Evolutionary conservation across 2,329 filamentous ascomycete genomes (phyloP).

Genomic region (Pyrenophora tritici-repentis): DNA sequence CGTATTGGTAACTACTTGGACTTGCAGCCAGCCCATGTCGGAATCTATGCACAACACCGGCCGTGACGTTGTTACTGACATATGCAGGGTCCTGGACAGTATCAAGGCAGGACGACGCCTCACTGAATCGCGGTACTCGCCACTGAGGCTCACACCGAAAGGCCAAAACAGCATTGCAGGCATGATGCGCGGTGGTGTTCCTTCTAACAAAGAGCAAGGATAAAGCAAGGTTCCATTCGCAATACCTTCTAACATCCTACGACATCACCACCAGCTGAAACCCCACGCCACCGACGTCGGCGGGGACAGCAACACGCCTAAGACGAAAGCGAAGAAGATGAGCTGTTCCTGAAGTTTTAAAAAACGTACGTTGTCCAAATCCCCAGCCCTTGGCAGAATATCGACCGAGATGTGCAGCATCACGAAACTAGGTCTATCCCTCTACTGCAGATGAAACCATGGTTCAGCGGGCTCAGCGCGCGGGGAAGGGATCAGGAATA

Average conservation of each 20-base stretch:
- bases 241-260: background rate
- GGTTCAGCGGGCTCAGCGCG: too few species aligned
- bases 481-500: too few species aligned
- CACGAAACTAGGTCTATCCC: too few species aligned
- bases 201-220: constrained; percentile 11
- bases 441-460: too few species aligned
- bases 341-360: too few species aligned
- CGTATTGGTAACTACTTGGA: background rate
- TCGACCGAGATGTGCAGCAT: too few species aligned
- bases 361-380: too few species aligned
- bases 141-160: constrained; percentile 34
- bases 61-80: constrained; percentile 16
- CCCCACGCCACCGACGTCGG: too few species aligned
- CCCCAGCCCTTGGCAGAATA: too few species aligned
- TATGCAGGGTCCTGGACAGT: constrained; percentile 76
- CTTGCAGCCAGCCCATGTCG: background rate
- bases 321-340: too few species aligned
- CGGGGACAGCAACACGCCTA: background rate
- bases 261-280: background rate
- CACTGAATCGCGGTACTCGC: constrained; percentile 72
- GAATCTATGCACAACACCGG: constrained; percentile 2
- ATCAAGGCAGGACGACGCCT: constrained; percentile 75
- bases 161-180: constrained; percentile 33
- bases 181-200: constrained; percentile 15
- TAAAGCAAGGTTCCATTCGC: constrained; percentile 5